A percentile compares a stretch with the other conserved stretches of the same genome.
Evolutionary conservation across 345 rosid genomes (phyloP).

Genomic region (Mangifera indica): DNA sequence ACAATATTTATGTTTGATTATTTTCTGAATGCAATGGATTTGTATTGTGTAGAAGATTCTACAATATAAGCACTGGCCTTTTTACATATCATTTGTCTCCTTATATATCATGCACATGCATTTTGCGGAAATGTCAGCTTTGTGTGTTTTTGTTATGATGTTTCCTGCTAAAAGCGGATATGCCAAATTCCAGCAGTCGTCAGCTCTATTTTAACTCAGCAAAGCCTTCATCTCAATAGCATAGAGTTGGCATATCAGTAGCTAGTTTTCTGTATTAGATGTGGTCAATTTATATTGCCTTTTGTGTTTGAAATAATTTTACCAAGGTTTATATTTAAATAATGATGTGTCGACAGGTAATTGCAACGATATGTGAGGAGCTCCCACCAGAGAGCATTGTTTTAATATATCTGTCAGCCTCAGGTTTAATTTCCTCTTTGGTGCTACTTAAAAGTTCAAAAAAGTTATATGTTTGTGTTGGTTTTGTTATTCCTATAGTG

Average conservation of each 20-base stretch:
- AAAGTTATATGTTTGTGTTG: neutral
- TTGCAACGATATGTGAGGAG: slow-evolving; percentile 88
- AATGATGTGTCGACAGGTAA: slow-evolving; percentile 51
- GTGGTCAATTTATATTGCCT: neutral
- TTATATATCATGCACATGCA: neutral
- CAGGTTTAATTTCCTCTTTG: slow-evolving; percentile 52
- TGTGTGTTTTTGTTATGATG: neutral
- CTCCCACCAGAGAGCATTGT: slow-evolving; percentile 77
- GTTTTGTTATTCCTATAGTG: neutral
- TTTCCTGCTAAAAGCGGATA: neutral
- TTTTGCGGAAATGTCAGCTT: slow-evolving; percentile 9
- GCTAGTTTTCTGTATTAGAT: slow-evolving; percentile 5
- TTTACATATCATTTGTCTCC: neutral
- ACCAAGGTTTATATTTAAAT: slow-evolving; percentile 17
- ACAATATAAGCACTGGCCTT: neutral
- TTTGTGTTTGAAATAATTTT: neutral
- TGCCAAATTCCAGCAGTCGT: neutral
- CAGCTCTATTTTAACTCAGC: neutral
- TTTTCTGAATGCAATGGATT: neutral
- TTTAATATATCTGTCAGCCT: slow-evolving; percentile 78
- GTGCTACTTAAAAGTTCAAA: slow-evolving; percentile 22
- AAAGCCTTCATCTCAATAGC: neutral
- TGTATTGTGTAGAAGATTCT: neutral
- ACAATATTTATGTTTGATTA: neutral
- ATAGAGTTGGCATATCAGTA: neutral